Conservation (phyloP, 2,329 filamentous ascomycete species). For the Didymosphaeria variabile region DNA sequence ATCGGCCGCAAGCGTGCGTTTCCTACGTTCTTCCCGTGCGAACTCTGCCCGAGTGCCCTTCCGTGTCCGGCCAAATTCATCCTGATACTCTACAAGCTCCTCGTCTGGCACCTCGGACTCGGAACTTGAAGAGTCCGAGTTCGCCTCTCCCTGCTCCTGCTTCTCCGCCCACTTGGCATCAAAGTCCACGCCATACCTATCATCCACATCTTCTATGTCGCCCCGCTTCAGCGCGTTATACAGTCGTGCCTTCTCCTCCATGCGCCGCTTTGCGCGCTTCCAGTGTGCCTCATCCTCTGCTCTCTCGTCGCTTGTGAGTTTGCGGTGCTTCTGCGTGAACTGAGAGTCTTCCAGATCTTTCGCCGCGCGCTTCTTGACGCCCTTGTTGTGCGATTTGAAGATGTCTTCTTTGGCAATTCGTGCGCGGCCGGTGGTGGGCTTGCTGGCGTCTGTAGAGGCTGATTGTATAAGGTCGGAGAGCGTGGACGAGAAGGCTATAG, state of each 20-base stretch:
- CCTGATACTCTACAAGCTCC: conserved; percentile 83
- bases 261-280: conserved; percentile 76
- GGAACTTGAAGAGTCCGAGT: conserved; percentile 51
- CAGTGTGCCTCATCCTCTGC: conserved; percentile 65
- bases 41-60: conserved; percentile 75
- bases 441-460: conserved; percentile 56
- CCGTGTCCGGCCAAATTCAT: conserved; percentile 90
- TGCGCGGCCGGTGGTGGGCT: conserved; percentile 59
- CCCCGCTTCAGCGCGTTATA: conserved; percentile 92
- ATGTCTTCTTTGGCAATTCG: conserved; percentile 72
- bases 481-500: conserved; percentile 87
- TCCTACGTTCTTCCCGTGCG: conserved; percentile 68
- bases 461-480: conserved; percentile 78
- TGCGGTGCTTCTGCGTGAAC: conserved; percentile 69
- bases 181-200: conserved; percentile 83
- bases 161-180: conserved; percentile 92
- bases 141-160: conserved; percentile 55
- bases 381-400: conserved; percentile 72
- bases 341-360: conserved; percentile 65
- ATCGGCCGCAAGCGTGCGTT: conserved; percentile 63
- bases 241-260: conserved; percentile 88
- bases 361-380: conserved; percentile 68
- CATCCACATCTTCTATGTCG: conserved; percentile 72
- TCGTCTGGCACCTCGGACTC: conserved; percentile 52
- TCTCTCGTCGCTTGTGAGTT: conserved; percentile 64